These are phyloP conservation scores for Lactifluus echinatus DNA, from an alignment of 768 basidiomycete genomes.

Conservation along the genomic window DNA sequence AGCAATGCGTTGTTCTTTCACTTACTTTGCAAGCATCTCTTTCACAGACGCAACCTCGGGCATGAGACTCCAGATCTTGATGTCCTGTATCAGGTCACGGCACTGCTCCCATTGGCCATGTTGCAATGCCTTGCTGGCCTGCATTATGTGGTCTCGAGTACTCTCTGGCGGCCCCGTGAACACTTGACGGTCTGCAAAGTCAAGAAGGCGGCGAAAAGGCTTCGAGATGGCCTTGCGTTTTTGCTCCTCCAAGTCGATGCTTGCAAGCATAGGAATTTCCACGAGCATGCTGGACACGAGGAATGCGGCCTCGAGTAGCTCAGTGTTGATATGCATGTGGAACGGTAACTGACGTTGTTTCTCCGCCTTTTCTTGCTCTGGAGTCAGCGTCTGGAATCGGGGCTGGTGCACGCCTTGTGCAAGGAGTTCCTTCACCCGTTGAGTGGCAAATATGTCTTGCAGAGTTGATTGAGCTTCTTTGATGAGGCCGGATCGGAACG, in stretches of 20 bases:
- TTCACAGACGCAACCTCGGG: constrained; percentile 82
- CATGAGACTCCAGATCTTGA: constrained; percentile 98
- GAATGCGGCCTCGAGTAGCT: constrained; percentile 94
- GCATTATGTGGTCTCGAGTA: constrained; percentile 98
- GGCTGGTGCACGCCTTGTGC: constrained; percentile 95
- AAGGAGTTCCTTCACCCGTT: constrained; percentile 93
- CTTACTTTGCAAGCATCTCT: constrained; percentile 89
- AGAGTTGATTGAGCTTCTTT: constrained; percentile 88
- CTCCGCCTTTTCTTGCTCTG: constrained; percentile 96
- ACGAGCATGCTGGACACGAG: constrained; percentile 98
- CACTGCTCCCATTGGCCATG: constrained; percentile 97
- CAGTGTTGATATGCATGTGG: constrained; percentile 99
- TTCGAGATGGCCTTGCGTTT: constrained; percentile 93
- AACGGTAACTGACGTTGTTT: constrained; percentile 94
- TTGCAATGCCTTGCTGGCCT: constrained; percentile 93
- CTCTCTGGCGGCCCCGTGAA: constrained; percentile 99
- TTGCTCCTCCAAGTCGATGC: constrained; percentile 88
- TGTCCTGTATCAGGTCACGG: constrained; percentile 85
- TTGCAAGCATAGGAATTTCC: constrained; percentile 91
- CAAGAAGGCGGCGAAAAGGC: constrained; percentile 88
- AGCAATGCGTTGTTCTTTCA: background rate
- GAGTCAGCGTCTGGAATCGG: constrained; percentile 76
- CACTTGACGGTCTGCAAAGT: constrained; percentile 95
- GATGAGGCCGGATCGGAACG: constrained; percentile 92
- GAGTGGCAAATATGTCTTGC: constrained; percentile 93